Conservation (phyloP, 2,329 filamentous ascomycete genomes). For the Diatrype stigma region DNA sequence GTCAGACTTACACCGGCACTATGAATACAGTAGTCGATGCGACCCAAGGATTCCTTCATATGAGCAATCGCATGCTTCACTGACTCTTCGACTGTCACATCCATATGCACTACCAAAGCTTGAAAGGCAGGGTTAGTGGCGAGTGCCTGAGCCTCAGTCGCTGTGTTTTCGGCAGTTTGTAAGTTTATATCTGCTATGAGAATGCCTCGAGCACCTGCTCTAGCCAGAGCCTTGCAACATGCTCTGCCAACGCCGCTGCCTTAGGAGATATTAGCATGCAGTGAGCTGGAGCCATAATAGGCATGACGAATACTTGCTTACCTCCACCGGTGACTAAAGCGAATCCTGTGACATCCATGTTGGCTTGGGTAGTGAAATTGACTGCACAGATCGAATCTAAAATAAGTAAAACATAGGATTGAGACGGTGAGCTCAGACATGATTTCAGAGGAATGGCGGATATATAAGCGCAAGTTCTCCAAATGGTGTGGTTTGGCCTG, state of each 20-base stretch:
- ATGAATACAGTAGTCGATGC: constrained; percentile 3
- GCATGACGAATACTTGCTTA: not conserved
- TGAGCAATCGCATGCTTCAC: not conserved
- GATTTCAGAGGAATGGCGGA: too few species aligned
- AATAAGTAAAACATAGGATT: too few species aligned
- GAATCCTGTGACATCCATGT: constrained; percentile 1
- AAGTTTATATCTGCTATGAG: constrained; percentile 1
- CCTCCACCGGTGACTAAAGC: constrained; percentile 1
- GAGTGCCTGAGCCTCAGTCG: not conserved
- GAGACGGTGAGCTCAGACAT: too few species aligned
- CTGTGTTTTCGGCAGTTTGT: not conserved
- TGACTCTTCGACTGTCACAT: constrained; percentile 1
- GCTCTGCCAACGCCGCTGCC: not conserved
- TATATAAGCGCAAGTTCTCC: too few species aligned
- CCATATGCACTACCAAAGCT: not conserved
- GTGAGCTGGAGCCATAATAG: not conserved
- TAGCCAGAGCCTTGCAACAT: not conserved
- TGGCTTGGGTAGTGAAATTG: too few species aligned
- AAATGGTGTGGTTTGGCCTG: too few species aligned
- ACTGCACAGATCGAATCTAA: too few species aligned
- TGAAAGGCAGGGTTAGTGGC: constrained; percentile 2
- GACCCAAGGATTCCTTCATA: not conserved
- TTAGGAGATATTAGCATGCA: not conserved
- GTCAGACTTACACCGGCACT: not conserved
- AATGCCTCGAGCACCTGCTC: not conserved